Conservation (phyloP, 129 eudicot genomes). For the Tagetes erecta region DNA sequence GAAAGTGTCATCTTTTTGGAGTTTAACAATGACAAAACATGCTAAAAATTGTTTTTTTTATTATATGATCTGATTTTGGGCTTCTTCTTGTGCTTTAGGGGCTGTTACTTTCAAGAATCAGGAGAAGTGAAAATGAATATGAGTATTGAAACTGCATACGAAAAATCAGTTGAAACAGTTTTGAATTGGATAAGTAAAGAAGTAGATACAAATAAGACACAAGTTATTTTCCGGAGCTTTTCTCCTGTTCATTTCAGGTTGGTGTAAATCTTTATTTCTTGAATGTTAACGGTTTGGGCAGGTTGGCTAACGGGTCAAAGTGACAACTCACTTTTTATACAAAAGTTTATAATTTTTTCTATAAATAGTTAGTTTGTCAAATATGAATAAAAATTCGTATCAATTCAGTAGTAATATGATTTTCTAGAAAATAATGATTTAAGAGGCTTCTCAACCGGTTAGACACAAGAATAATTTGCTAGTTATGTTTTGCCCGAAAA, state of each 20-base stretch:
- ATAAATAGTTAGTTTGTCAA: neutral
- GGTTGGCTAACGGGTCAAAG: conserved; percentile 11
- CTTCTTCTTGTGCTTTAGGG: conserved; percentile 48
- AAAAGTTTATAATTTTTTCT: neutral
- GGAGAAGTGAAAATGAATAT: conserved; percentile 67
- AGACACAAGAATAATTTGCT: too few species aligned
- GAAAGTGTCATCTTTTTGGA: neutral
- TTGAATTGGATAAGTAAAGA: conserved; percentile 60
- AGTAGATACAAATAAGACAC: conserved; percentile 63
- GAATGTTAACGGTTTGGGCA: neutral
- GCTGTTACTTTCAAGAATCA: conserved; percentile 88
- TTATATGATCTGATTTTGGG: conserved; percentile 11
- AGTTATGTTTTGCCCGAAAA: neutral
- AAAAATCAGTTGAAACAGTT: conserved; percentile 64
- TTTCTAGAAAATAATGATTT: too few species aligned
- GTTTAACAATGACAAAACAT: neutral
- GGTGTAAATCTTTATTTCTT: neutral
- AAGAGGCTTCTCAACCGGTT: neutral
- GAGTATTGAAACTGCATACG: conserved; percentile 68
- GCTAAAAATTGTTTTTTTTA: conserved; percentile 4
- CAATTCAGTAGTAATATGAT: neutral
- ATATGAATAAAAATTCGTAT: neutral
- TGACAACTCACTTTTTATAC: neutral
- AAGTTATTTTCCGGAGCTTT: conserved; percentile 72
- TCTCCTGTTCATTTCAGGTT: conserved; percentile 98